Percentiles rank a stretch among this genome's conserved stretches.
These are phyloP conservation scores for Vitis hybrid DNA, from an alignment of 177 flowering plant species.

Conservation along the genomic window DNA sequence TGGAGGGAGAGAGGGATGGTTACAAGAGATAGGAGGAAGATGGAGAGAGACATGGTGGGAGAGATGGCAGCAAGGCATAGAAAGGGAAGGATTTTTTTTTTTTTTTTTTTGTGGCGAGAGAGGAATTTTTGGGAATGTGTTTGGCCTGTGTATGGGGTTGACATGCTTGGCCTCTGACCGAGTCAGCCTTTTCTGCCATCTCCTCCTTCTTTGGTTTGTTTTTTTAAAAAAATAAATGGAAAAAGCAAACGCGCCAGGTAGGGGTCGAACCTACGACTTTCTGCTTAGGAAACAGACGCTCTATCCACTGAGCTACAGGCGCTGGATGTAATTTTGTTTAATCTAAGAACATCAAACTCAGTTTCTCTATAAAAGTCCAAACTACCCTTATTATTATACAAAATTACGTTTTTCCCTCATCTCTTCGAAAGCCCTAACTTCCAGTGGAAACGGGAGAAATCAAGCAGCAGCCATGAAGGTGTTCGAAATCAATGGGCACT, in stretches of 20 bases:
- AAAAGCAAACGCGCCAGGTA: conserved; percentile 64
- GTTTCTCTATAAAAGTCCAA: no score
- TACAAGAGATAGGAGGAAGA: conserved; percentile 71
- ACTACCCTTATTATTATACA: no score
- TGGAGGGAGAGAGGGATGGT: conserved; percentile 41
- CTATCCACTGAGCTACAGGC: conserved; percentile 99
- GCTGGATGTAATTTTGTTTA: conserved; percentile 21
- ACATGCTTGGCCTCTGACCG: background rate
- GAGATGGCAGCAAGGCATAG: background rate
- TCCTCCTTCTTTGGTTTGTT: no score
- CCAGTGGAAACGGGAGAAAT: no score
- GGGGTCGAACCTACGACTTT: conserved; percentile 99
- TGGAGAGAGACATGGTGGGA: conserved; percentile 46
- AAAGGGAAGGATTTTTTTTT: conserved; percentile 7
- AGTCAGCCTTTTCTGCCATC: no score
- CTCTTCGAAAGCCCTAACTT: background rate
- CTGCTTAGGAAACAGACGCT: conserved; percentile 99
- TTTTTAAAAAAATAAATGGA: no score
- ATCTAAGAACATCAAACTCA: no score
- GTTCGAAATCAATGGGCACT: conserved; percentile 35
- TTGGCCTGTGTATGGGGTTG: conserved; percentile 1
- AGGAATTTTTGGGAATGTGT: conserved; percentile 7
- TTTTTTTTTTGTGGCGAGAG: conserved; percentile 6
- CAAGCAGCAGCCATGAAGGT: conserved; percentile 40
- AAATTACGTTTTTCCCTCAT: no score